These are phyloP conservation scores for Mercurialis annua DNA, from an alignment of 345 rosid genomes.

Conservation along the genomic window DNA sequence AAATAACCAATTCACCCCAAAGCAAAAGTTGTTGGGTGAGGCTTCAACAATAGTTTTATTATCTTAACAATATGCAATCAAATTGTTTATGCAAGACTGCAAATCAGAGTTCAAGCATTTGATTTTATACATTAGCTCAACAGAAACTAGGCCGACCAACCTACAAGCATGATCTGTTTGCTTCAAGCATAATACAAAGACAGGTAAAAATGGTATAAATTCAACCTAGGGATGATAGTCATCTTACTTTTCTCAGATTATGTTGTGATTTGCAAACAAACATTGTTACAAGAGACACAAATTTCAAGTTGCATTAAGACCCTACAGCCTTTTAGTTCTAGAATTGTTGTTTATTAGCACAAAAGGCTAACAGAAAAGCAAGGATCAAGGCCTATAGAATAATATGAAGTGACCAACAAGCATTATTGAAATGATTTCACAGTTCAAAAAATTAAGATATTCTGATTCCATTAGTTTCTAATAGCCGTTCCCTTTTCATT, in stretches of 20 bases:
- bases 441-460: background rate
- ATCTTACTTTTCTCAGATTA: background rate
- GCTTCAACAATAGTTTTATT: background rate
- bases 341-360: background rate
- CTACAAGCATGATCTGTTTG: background rate
- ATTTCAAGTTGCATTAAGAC: too few relatives aligned
- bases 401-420: background rate
- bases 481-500: background rate
- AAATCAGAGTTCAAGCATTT: background rate
- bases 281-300: too few relatives aligned
- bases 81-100: background rate
- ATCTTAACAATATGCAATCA: background rate
- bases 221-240: background rate
- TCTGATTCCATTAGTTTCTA: background rate
- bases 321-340: background rate
- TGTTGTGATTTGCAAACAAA: background rate
- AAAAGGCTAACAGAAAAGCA: background rate
- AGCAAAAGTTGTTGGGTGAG: background rate
- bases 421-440: background rate
- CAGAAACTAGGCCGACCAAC: background rate
- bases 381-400: background rate
- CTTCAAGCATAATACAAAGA: background rate
- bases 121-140: background rate
- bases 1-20: background rate
- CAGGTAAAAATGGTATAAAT: too few relatives aligned